phyloP scores from a whole-genome alignment of 2,329 filamentous ascomycete genomes.

The Aspergillus felis region DNA sequence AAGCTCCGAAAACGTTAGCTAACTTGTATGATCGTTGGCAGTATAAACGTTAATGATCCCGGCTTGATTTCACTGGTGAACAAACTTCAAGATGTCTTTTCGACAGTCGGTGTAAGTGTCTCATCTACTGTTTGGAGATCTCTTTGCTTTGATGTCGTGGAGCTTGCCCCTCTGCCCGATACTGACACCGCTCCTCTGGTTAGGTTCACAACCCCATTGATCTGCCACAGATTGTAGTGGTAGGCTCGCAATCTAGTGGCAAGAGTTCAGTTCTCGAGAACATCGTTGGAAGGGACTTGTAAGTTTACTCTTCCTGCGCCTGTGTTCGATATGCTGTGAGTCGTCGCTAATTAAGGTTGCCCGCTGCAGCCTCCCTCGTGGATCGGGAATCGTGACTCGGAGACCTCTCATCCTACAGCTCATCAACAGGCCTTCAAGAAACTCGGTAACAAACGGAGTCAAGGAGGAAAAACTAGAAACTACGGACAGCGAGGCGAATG shows the following conservation, averaged over 20 bases:
- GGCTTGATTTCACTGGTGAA: conserved; percentile 81
- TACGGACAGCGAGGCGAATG: conserved; percentile 82
- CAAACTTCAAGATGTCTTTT: conserved; percentile 98
- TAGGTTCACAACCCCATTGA: conserved; percentile 98
- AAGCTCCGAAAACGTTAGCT: conserved; percentile 17
- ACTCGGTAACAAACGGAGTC: conserved; percentile 67
- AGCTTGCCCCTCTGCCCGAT: conserved; percentile 4
- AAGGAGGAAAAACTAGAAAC: conserved; percentile 61
- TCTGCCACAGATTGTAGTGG: conserved; percentile 94
- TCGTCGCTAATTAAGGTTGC: conserved; percentile 21
- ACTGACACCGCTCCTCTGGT: conserved; percentile 27
- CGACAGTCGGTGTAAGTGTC: conserved; percentile 76
- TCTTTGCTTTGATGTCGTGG: conserved; percentile 2
- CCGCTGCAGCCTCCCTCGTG: conserved; percentile 75
- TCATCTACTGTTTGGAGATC: background rate
- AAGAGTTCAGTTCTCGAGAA: conserved; percentile 99
- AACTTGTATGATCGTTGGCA: conserved; percentile 32
- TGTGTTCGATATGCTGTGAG: background rate
- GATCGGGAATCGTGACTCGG: conserved; percentile 94
- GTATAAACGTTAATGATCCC: conserved; percentile 69
- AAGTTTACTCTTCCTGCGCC: conserved; percentile 42
- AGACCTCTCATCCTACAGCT: conserved; percentile 95
- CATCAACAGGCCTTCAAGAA: conserved; percentile 75
- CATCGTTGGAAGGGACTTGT: conserved; percentile 98
- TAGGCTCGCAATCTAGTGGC: conserved; percentile 97